Evolutionary conservation across 2,329 filamentous ascomycete species (phyloP), one percentile per base, ranked within the genome.

Genomic region (Alternaria viburni): DNA sequence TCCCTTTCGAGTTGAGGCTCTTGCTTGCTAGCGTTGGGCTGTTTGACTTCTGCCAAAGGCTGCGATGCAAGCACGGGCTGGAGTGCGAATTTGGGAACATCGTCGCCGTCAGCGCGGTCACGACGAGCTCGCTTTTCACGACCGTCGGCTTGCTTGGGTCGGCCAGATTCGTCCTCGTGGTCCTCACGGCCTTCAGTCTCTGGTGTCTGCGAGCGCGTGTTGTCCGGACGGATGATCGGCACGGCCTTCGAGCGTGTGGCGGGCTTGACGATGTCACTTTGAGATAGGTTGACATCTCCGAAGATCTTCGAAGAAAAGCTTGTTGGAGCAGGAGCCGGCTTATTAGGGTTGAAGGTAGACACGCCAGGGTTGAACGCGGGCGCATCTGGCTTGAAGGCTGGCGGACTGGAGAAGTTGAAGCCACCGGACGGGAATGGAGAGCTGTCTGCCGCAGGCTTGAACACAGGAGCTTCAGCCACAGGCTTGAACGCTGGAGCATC

Each of bases 211-310:
- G 77, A 69, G 23, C 72, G 72, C 21, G 73, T 71, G 61, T 66
- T 69, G 59, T 88, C 84, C 1, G 92, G 91, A 43, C 85, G 86
- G 10, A 95, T 81, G 66, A 97, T 96, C 0, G 93, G 91, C 58
- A 97, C 87, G 10, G 93, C 93, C 81, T 96, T 97, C 5, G 90
- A 92, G 70, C 88, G 89, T 80, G 91, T 93, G 1, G 81, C 78
- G 7, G 90, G 86, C 72, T 91, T 91, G 26, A 88, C 81, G 54
- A 89, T 85, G 21, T 92, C 89, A 13, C 86, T 84, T 30, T 85
- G 79, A 58, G 84, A 87, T 30, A 91, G 81, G 66, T 88, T 87
- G 57, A 80, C 71, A 58, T 75, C 68, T 7, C 77, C 76, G 57
- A 79, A 79, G 51, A 79, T 79, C 65, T 74, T 77, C 3, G 77